Conservation (phyloP, 441 rosid genomes). For the Arabidopsis hybrid region DNA sequence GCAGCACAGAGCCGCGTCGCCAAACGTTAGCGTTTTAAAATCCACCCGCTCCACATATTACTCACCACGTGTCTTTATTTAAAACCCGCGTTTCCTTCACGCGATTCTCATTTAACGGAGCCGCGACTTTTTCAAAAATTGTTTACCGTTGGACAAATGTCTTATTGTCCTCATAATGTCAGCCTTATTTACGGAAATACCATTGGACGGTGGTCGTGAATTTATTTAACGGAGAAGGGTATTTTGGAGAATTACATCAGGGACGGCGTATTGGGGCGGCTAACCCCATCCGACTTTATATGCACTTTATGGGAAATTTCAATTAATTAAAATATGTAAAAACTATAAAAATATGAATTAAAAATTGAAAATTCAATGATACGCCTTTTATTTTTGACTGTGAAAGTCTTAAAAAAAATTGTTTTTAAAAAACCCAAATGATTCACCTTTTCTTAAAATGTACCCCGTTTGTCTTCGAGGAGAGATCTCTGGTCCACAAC, state of each 20-base stretch:
- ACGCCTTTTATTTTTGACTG: conserved; percentile 45
- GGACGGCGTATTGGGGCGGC: conserved; percentile 43
- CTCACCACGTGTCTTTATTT: conserved; percentile 28
- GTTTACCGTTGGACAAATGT: conserved; percentile 29
- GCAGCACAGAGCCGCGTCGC: not conserved
- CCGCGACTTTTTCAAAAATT: not conserved
- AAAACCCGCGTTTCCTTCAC: conserved; percentile 35
- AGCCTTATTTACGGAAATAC: conserved; percentile 31
- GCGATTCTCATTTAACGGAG: conserved; percentile 32
- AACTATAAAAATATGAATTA: not conserved
- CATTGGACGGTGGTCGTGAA: not conserved
- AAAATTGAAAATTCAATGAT: conserved; percentile 31
- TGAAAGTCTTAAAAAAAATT: conserved; percentile 40
- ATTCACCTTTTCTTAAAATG: conserved; percentile 47
- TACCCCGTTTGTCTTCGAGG: conserved; percentile 50
- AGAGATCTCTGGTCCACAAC: conserved; percentile 42
- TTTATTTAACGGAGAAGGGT: conserved; percentile 12
- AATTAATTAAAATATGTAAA: not conserved
- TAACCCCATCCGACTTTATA: conserved; percentile 24
- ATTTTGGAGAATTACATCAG: not conserved
- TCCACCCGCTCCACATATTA: conserved; percentile 9
- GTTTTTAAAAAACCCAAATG: conserved; percentile 29
- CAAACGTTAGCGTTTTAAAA: conserved; percentile 27
- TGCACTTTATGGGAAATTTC: conserved; percentile 37
- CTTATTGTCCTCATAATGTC: conserved; percentile 31